Evolutionary conservation across 345 rosid genomes (phyloP), one percentile per base, ranked within the genome.

Genomic region (Bruguiera gymnorhiza): DNA sequence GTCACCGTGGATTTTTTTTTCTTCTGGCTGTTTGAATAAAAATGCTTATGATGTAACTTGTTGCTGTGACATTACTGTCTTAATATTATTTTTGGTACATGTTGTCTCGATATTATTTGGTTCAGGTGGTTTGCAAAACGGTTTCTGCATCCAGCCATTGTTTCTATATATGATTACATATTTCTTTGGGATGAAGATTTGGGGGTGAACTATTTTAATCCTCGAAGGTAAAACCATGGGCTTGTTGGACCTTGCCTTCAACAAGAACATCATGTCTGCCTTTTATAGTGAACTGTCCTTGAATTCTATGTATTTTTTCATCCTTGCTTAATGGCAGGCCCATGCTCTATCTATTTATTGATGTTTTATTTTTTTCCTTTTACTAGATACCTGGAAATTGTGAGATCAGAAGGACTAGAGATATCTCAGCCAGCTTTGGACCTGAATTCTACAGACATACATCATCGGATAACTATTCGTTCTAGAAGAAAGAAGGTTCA

Each of bases 121-220:
- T 66, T 74, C 83, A 95, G 99, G 99, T 95, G 99, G 99, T 95
- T 90, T 57, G 99, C 99, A 2, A 92, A 95, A 75, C 92, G 99
- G 13, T 95, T 95, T 79, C 86, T 95, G 48, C 99, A 92, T 83
- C 98, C 99, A 20, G 92, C 86, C 67, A 76, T 95, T 4, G 98
- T 92, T 48, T 82, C 93, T 26, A 68, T 66, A 57, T 95, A 95
- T 63, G 97, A 95, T 83, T 95, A 95, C 75, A 75, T 95, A 77
- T 95, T 95, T 74, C 94, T 95, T 29, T 95, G 99, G 99, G 99
- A 95, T 46, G 98, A 95, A 86, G 99, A 95, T 86, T 83, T 95
- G 67, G 99, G 98, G 60, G 96, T 90, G 52, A 78, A 86, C 63
- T 63, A 90, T 79, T 95, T 95, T 67, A 66, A 88, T 79, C 98